Conservation (phyloP, 192 early-diverging fungal species). For the Backusella circina region DNA sequence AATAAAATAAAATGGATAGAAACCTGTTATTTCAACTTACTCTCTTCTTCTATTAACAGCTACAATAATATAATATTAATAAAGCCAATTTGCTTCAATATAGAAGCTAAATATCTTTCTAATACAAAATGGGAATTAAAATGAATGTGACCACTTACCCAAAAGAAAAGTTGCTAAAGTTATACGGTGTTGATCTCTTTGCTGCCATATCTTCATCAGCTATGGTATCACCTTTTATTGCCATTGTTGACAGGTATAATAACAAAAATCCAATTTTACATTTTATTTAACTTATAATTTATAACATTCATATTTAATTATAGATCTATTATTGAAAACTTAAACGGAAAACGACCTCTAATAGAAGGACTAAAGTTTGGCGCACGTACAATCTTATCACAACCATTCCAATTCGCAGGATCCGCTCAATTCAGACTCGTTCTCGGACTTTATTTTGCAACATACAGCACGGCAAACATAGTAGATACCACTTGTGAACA, state of each 20-base stretch:
- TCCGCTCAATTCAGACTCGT: slow-evolving; percentile 28
- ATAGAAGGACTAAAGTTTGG: slow-evolving; percentile 29
- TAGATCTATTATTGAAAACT: slow-evolving; percentile 46
- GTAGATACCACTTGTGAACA: slow-evolving; percentile 37
- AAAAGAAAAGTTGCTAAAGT: not conserved
- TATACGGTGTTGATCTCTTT: slow-evolving; percentile 30
- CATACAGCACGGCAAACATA: slow-evolving; percentile 38
- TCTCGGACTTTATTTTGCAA: slow-evolving; percentile 33
- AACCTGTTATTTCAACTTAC: not conserved
- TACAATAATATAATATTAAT: not conserved
- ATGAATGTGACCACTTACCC: not conserved
- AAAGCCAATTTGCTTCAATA: not conserved
- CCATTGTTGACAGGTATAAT: slow-evolving; percentile 42
- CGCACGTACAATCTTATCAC: slow-evolving; percentile 8
- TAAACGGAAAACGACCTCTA: slow-evolving; percentile 35
- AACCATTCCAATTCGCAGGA: slow-evolving; percentile 29
- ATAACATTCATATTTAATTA: not conserved
- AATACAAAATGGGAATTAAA: not conserved
- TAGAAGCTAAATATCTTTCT: too few relatives aligned
- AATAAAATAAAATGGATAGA: not conserved
- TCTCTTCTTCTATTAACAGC: not conserved
- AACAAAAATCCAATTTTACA: not conserved
- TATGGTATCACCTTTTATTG: slow-evolving; percentile 40
- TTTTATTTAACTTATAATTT: not conserved
- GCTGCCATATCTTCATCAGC: slow-evolving; percentile 34